These are phyloP conservation scores for Geotrichum cucujoidarum DNA, from an alignment of 1,139 yeast species.

Conservation along the genomic window DNA sequence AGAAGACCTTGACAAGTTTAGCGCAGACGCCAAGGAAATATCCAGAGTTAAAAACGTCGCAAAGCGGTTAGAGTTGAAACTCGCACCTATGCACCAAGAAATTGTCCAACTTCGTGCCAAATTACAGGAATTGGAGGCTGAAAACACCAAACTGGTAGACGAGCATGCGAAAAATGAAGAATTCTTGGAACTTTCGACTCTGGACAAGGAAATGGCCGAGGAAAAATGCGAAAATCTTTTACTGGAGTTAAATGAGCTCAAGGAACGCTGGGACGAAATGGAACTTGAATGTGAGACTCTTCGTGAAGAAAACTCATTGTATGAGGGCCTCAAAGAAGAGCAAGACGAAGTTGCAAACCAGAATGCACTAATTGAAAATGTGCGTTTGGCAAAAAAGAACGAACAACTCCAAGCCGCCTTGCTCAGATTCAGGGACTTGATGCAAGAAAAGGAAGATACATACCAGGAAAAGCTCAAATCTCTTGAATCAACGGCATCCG, in stretches of 20 bases:
- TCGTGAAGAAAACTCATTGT: constrained; percentile 46
- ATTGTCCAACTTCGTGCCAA: constrained; percentile 31
- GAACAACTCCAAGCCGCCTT: constrained; percentile 40
- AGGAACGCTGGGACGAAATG: constrained; percentile 40
- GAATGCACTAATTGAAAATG: constrained; percentile 30
- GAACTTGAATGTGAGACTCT: constrained; percentile 42
- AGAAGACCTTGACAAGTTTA: constrained; percentile 31
- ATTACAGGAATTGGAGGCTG: constrained; percentile 27
- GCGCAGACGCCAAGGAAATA: constrained; percentile 31
- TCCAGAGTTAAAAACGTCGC: constrained; percentile 41
- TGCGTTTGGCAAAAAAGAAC: constrained; percentile 40
- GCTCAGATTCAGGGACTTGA: constrained; percentile 39
- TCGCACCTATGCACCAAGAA: constrained; percentile 37
- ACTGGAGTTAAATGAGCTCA: constrained; percentile 34
- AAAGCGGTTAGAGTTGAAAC: constrained; percentile 33
- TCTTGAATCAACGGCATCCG: constrained; percentile 27
- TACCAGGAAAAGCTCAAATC: constrained; percentile 40
- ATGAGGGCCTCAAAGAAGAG: constrained; percentile 32
- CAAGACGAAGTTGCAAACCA: constrained; percentile 13
- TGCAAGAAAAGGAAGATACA: constrained; percentile 38
- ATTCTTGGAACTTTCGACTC: constrained; percentile 47
- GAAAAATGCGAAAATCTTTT: constrained; percentile 42
- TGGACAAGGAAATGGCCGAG: constrained; percentile 52
- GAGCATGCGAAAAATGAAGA: constrained; percentile 39
- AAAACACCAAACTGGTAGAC: constrained; percentile 38